Evolutionary conservation across 2,329 filamentous ascomycete species (phyloP), one percentile per base, ranked within the genome.

Genomic region (Colletotrichum camelliae): DNA sequence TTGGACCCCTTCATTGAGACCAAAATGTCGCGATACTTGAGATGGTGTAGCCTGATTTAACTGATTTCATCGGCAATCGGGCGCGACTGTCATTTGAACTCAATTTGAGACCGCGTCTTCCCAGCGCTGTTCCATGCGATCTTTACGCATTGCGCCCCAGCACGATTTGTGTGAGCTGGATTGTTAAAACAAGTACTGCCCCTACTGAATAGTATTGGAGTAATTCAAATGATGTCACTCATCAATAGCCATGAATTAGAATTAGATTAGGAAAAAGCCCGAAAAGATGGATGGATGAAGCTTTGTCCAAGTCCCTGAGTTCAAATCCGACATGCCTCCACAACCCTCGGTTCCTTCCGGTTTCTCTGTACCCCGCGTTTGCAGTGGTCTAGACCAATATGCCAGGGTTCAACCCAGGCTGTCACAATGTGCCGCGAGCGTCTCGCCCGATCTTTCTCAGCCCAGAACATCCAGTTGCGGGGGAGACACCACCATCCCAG

Each of bases 191-290:
- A 0, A 52, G n/a, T 1, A 21, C 18, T 52, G 1, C 6, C n/a
- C 13, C n/a, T 10, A 5, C 5, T 48, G 2, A 3, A 48, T 0
- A 1, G 18, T n/a, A 52, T n/a, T 10, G 10, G 10, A 21, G 6
- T 13, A 13, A 12, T 12, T 52, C 43, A 16, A n/a, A 52, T 21
- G 43, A 52, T 52, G 10, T 13, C 43, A 48, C 43, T 52, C 43
- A 4, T 2, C 12, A 13, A 52, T 12, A 21, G 12, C 21, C 43
- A 52, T 10, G 4, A 52, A 12, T 52, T 0, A 21, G 4, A 4
- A 48, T 48, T 21, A 52, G 43, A 7, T n/a, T 4, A 21, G 43
- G 43, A 21, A 52, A 52, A 52, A 7, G 1, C 43, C 43, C 43
- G 43, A 52, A 52, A 52, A 52, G 43, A 52, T 52, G 43, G 43